A percentile compares a stretch with the other conserved stretches of the same genome.
Evolutionary conservation across 2,329 filamentous ascomycete genomes (phyloP).

Genomic region (Colletotrichum sp.): DNA sequence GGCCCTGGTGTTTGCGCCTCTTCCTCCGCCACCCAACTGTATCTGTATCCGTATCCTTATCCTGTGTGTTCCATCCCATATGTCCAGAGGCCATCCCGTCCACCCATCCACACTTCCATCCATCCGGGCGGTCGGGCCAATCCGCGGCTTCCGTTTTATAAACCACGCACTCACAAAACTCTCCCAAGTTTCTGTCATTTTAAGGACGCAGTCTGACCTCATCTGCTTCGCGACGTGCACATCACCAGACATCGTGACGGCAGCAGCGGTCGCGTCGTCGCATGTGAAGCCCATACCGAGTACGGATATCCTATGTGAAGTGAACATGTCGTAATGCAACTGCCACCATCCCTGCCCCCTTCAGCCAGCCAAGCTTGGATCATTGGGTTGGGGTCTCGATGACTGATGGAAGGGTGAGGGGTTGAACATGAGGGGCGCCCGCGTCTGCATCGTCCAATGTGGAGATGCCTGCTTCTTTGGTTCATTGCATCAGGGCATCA

Average conservation of each 20-base stretch:
- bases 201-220: constrained; percentile 14
- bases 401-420: neutral
- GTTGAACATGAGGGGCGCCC: constrained; percentile 13
- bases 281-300: constrained; percentile 12
- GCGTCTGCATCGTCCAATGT: neutral
- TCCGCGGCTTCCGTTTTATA: neutral
- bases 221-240: neutral
- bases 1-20: neutral
- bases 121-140: constrained; percentile 9
- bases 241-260: constrained; percentile 12
- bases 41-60: neutral
- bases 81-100: neutral
- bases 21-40: neutral
- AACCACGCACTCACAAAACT: neutral
- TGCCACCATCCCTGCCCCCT: neutral
- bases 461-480: neutral
- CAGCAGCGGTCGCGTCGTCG: neutral
- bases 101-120: constrained; percentile 8
- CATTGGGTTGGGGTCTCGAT: constrained; percentile 3
- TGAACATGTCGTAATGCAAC: constrained; percentile 10
- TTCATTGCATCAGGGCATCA: neutral
- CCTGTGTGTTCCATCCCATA: constrained; percentile 6
- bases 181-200: neutral
- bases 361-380: constrained; percentile 9
- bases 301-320: neutral